Percentiles rank a stretch among this genome's conserved stretches.
These are phyloP conservation scores for Quercus tomentella DNA, from an alignment of 331 rosid genomes.

Conservation along the genomic window DNA sequence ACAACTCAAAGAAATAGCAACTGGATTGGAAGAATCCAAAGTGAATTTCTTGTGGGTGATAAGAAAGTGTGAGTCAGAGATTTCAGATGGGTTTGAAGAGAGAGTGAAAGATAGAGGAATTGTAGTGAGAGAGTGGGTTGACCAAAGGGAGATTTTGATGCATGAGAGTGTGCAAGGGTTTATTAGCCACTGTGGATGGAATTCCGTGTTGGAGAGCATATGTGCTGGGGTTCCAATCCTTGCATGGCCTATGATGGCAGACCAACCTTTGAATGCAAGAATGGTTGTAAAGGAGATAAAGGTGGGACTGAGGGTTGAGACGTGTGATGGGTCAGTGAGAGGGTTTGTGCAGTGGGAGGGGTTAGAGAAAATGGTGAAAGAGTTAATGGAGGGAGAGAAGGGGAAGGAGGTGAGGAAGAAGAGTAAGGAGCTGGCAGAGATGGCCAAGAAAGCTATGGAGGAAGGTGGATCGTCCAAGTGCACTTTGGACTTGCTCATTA, in stretches of 20 bases:
- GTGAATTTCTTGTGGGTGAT: conserved; percentile 49
- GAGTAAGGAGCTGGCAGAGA: conserved; percentile 27
- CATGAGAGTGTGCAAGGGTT: conserved; percentile 44
- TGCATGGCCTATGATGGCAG: conserved; percentile 56
- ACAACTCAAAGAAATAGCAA: conserved; percentile 46
- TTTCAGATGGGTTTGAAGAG: conserved; percentile 28
- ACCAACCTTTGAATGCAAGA: conserved; percentile 42
- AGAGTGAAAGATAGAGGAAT: conserved; percentile 45
- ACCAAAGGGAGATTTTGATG: conserved; percentile 34
- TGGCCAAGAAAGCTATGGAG: conserved; percentile 31
- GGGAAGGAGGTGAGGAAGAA: conserved; percentile 35
- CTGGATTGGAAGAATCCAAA: conserved; percentile 40
- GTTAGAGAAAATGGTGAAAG: conserved; percentile 33
- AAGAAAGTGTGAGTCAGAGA: conserved; percentile 7
- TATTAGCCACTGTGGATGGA: conserved; percentile 64
- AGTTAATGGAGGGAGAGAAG: conserved; percentile 47
- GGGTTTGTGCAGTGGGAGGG: conserved; percentile 45
- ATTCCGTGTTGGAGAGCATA: conserved; percentile 48
- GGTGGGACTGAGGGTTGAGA: conserved; percentile 39
- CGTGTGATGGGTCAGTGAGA: conserved; percentile 16
- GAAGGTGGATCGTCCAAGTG: conserved; percentile 46
- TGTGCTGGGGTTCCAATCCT: conserved; percentile 47
- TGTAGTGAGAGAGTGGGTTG: conserved; percentile 57
- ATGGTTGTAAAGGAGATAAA: conserved; percentile 46
- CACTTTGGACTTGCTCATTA: conserved; percentile 15